Base-by-base conservation (phyloP, 257 asterid genomes). In the Solanum virginianum region DNA sequence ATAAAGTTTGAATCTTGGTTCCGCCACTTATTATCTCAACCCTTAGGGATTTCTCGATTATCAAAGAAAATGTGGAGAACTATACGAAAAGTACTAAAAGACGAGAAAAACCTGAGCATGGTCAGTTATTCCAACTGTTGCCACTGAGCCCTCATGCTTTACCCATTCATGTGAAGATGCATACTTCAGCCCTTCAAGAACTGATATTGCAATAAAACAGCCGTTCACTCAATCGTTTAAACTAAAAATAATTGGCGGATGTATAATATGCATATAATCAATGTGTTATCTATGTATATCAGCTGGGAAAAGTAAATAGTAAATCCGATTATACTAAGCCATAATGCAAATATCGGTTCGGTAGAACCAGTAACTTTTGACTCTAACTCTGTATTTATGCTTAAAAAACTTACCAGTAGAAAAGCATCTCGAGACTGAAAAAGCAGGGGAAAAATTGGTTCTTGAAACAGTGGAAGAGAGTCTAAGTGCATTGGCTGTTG, bases 131-230 rank as follows among this genome's bases (percentile, higher is more conserved):
- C 99, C 99, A 83, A 95, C 68, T 80, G 95, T 92, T 29, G 98
- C 98, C 24, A 94, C 92, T 20, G 93, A 59, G 47, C 97, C 98
- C 5, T 95, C 99, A 85, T 91, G 95, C 88, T 95, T 95, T 88
- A 94, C 99, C 98, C 99, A 95, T 90, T 95, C 99, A 87, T 95
- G 99, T 15, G 98, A 93, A 63, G 84, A 22, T 60, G 97, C 94
- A 87, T 94, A 95, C 63, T 95, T 94, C 84, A 92, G 83, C 66
- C 96, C 97, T 24, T 95, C 99, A 86, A 92, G 60, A 74, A 94
- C 99, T 95, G 91, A 85, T 85, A 7, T 18, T 56, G 16, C 68
- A 83, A 17, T 12, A 54, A 15, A 15, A 68, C 18, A 68, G 20
- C 12, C 22, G 7, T 0, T 68, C 75, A 15, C 14, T 0, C 22